Conservation (phyloP, 2,329 filamentous ascomycete genomes). For the Neonectria magnoliae region DNA sequence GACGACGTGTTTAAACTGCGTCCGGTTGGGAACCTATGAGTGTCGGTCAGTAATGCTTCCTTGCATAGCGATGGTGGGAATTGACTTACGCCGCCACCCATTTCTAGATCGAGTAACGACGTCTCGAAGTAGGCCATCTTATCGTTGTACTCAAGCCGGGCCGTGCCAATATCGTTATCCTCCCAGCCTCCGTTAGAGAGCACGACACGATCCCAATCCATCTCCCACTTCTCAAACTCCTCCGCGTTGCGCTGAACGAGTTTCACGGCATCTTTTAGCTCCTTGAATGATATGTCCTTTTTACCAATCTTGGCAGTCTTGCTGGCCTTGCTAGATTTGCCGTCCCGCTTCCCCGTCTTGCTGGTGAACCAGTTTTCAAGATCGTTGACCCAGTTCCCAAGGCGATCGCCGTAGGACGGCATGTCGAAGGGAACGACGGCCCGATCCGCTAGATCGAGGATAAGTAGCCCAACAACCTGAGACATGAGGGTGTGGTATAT, state of each 20-base stretch:
- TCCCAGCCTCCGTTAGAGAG: conserved; percentile 80
- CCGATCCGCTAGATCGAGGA: conserved; percentile 84
- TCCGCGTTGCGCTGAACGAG: conserved; percentile 61
- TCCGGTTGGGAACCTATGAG: conserved; percentile 78
- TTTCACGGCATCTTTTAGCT: conserved; percentile 65
- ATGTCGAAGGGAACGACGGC: conserved; percentile 87
- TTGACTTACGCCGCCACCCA: conserved; percentile 76
- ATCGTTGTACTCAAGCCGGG: conserved; percentile 80
- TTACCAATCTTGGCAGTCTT: conserved; percentile 23
- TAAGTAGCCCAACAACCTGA: conserved; percentile 82
- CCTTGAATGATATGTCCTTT: conserved; percentile 42
- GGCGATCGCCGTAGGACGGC: conserved; percentile 72
- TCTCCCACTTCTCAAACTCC: conserved; percentile 80
- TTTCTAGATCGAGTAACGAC: conserved; percentile 79
- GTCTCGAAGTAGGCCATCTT: conserved; percentile 85
- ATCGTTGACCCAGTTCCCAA: conserved; percentile 73
- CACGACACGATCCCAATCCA: conserved; percentile 78
- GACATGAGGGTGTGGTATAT: conserved; percentile 81
- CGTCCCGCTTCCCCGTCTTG: conserved; percentile 55
- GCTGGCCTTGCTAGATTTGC: conserved; percentile 24
- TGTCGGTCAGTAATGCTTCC: conserved; percentile 24
- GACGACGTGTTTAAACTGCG: conserved; percentile 93
- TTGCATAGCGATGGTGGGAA: neutral
- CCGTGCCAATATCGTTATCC: conserved; percentile 70
- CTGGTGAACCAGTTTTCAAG: conserved; percentile 70